Evolutionary conservation across 2,329 filamentous ascomycete species (phyloP).

Genomic region (Elsinoe fawcettii): DNA sequence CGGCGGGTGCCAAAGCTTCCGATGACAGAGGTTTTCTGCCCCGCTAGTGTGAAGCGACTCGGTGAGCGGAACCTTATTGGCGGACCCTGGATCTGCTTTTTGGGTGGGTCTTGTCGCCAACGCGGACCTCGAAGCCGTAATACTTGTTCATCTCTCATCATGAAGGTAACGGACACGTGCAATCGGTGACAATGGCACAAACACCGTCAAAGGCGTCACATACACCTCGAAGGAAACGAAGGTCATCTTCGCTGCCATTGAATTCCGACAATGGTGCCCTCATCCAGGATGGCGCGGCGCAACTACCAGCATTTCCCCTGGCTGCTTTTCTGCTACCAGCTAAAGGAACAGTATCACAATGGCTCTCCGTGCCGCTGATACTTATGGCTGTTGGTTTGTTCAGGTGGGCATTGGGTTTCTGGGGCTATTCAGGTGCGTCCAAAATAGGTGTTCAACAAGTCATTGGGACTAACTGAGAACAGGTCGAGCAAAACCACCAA

Average conservation of each 20-base stretch:
- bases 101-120: neutral
- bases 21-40: constrained; percentile 1
- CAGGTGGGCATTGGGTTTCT: constrained; percentile 83
- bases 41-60: neutral
- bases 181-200: constrained; percentile 15
- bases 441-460: constrained; percentile 19
- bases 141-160: neutral
- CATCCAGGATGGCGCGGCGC: neutral
- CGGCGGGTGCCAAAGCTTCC: constrained; percentile 1
- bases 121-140: neutral
- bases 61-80: neutral
- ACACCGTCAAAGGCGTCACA: constrained; percentile 22
- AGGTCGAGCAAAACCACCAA: constrained; percentile 75
- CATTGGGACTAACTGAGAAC: constrained; percentile 17
- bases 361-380: constrained; percentile 80
- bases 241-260: constrained; percentile 16
- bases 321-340: constrained; percentile 93
- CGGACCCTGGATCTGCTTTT: neutral
- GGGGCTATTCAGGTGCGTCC: constrained; percentile 78
- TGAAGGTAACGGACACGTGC: neutral
- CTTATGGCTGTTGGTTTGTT: constrained; percentile 88
- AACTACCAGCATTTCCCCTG: constrained; percentile 69
- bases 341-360: constrained; percentile 75
- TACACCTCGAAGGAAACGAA: constrained; percentile 39
- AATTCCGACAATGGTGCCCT: constrained; percentile 13